These are phyloP conservation scores for Solanum tarijense DNA, from an alignment of 257 asterid genomes.

Conservation along the genomic window DNA sequence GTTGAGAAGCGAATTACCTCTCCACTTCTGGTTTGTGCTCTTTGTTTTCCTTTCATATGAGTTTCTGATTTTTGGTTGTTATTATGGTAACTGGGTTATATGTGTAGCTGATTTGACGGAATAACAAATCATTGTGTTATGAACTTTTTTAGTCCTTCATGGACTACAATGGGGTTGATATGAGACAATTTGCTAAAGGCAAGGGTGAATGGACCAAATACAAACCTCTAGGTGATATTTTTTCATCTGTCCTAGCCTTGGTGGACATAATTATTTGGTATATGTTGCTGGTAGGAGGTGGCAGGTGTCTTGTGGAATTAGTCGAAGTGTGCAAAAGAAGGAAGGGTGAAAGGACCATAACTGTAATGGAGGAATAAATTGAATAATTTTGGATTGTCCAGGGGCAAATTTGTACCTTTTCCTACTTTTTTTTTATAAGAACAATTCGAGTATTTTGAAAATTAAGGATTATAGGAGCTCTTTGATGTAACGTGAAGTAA, in stretches of 20 bases:
- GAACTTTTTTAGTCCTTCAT: not conserved
- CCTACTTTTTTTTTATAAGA: not conserved
- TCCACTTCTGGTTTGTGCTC: constrained; percentile 56
- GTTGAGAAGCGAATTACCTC: constrained; percentile 93
- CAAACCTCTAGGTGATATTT: not conserved
- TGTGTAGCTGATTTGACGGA: not conserved
- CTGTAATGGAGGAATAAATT: not conserved
- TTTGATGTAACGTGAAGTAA: not conserved
- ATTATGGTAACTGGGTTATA: not conserved
- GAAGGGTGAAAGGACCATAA: not conserved
- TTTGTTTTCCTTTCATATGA: not conserved
- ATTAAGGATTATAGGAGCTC: not conserved
- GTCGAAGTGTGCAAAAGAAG: not conserved
- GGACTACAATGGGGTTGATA: not conserved
- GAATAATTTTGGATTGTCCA: not conserved
- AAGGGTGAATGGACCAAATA: not conserved
- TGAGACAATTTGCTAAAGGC: not conserved
- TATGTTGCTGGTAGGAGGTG: not conserved
- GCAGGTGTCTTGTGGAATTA: not conserved
- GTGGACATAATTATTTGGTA: not conserved
- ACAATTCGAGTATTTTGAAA: not conserved
- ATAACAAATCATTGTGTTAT: not conserved
- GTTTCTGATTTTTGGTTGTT: not conserved
- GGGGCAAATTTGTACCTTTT: not conserved
- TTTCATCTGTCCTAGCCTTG: not conserved